A percentile compares a stretch with the other conserved stretches of the same genome.
Conservation (phyloP, 768 basidiomycete genomes). For the Mycena chlorophos region DNA sequence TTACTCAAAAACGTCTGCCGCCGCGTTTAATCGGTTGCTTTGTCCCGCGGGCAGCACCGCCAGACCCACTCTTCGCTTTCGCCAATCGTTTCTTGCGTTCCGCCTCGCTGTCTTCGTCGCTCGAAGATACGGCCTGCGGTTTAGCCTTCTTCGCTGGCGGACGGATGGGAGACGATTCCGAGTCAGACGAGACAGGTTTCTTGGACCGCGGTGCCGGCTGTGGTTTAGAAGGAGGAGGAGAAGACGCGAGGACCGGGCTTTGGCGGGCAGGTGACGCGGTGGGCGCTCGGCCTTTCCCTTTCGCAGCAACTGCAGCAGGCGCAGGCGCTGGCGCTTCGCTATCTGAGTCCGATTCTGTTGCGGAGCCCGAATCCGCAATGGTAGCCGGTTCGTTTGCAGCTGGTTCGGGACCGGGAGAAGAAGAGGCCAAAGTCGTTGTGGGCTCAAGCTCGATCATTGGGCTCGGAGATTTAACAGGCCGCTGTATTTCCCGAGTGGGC, state of each 20-base stretch:
- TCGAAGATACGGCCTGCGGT: conserved; percentile 36
- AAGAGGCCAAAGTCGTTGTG: background rate
- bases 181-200: conserved; percentile 39
- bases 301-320: conserved; percentile 24
- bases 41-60: conserved; percentile 45
- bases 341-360: conserved; percentile 48
- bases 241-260: conserved; percentile 16
- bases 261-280: conserved; percentile 18
- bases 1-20: conserved; percentile 65
- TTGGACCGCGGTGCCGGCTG: conserved; percentile 27
- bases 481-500: conserved; percentile 13
- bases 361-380: conserved; percentile 40
- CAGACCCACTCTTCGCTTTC: conserved; percentile 31
- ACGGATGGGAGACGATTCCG: conserved; percentile 54
- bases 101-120: conserved; percentile 61
- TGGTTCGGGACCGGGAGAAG: background rate
- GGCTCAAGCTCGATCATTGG: conserved; percentile 8
- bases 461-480: background rate
- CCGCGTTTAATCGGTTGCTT: conserved; percentile 78
- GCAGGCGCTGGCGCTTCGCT: conserved; percentile 23
- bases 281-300: conserved; percentile 18
- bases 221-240: conserved; percentile 18
- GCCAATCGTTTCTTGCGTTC: conserved; percentile 38
- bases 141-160: conserved; percentile 51
- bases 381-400: background rate